These are phyloP conservation scores for Pilobolus umbonatus DNA, from an alignment of 192 early-diverging fungal species.

Conservation along the genomic window DNA sequence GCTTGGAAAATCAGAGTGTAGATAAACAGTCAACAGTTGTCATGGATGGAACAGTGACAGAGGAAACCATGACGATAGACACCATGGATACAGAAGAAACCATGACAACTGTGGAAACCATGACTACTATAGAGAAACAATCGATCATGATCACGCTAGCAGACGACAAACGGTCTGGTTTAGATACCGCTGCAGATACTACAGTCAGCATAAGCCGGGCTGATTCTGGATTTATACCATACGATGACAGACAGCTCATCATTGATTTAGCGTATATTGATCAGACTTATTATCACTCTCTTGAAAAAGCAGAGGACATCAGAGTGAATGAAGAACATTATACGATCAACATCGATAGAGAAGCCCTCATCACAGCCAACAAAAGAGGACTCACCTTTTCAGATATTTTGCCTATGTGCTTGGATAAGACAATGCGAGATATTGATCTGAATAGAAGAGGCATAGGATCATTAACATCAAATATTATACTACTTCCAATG, in stretches of 20 bases:
- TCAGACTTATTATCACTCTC: slow-evolving; percentile 19
- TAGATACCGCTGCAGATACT: not conserved
- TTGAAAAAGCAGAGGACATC: too few relatives aligned
- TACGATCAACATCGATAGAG: not conserved
- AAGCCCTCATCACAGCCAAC: not conserved
- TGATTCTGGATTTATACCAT: slow-evolving; percentile 11
- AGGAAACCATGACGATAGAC: too few relatives aligned
- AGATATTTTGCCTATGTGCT: not conserved
- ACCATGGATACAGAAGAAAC: too few relatives aligned
- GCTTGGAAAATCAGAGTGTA: too few relatives aligned
- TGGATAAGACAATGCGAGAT: not conserved
- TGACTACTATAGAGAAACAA: too few relatives aligned
- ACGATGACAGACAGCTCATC: not conserved
- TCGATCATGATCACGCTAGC: too few relatives aligned
- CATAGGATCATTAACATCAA: not conserved
- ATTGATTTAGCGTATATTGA: slow-evolving; percentile 8
- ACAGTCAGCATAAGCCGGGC: not conserved
- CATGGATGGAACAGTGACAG: too few relatives aligned
- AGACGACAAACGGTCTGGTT: too few relatives aligned
- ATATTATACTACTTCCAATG: slow-evolving; percentile 5
- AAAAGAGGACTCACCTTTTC: not conserved
- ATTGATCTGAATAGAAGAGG: slow-evolving; percentile 3
- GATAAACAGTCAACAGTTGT: too few relatives aligned
- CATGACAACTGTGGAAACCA: too few relatives aligned
- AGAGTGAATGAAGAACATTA: too few relatives aligned